Evolutionary conservation across 2,329 filamentous ascomycete genomes (phyloP).

Genomic region (Helminthosporium solani): DNA sequence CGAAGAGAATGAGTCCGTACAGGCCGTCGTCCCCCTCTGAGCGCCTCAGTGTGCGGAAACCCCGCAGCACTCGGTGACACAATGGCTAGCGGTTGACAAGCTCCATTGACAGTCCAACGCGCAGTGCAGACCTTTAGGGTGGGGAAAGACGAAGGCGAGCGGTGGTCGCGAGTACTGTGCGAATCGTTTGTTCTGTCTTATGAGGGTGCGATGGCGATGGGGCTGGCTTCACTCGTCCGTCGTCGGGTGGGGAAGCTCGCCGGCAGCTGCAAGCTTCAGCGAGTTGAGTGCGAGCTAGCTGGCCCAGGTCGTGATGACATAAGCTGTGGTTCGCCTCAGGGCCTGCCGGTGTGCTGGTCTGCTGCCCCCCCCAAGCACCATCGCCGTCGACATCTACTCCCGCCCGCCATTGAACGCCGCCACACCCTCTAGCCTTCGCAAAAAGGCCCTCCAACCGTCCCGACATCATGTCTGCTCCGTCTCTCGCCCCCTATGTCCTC

Average conservation of each 20-base stretch:
- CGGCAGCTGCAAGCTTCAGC: conserved; percentile 10
- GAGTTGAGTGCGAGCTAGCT: conserved; percentile 2
- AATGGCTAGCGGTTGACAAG: conserved; percentile 43
- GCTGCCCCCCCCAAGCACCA: too few species aligned
- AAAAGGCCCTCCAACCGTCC: conserved; percentile 15
- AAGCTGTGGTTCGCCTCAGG: conserved; percentile 15
- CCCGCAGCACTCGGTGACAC: conserved; percentile 47
- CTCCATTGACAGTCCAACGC: conserved; percentile 42
- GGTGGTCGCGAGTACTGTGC: too few species aligned
- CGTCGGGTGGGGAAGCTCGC: conserved; percentile 9
- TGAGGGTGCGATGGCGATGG: conserved; percentile 3
- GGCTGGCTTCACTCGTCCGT: conserved; percentile 5
- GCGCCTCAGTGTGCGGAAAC: conserved; percentile 46
- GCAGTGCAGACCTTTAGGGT: conserved; percentile 8
- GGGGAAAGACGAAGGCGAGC: background rate
- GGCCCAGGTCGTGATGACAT: background rate
- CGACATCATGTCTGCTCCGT: conserved; percentile 66
- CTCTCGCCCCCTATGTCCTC: conserved; percentile 72
- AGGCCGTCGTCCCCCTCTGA: conserved; percentile 41
- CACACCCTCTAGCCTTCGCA: conserved; percentile 21
- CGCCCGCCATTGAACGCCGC: conserved; percentile 30
- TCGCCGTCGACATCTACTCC: conserved; percentile 14
- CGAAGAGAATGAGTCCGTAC: conserved; percentile 23
- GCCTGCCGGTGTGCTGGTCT: too few species aligned
- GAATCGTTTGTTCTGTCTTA: too few species aligned